Evolutionary conservation across 345 rosid genomes (phyloP).

Genomic region (Isatis tinctoria): DNA sequence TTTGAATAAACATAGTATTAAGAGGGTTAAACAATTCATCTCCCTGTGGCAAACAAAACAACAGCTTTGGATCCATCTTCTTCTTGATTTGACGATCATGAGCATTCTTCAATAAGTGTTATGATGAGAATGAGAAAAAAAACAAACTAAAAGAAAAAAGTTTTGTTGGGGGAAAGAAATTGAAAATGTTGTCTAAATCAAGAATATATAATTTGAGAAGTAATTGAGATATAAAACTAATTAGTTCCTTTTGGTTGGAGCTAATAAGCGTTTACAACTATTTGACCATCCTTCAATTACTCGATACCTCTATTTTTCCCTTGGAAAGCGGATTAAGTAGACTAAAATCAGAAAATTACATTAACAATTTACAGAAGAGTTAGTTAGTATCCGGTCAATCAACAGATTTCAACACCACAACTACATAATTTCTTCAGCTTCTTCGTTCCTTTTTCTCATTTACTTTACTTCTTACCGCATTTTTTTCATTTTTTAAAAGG

Average conservation of each 20-base stretch:
- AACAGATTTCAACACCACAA: neutral
- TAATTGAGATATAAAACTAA: neutral
- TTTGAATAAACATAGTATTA: slow-evolving; percentile 53
- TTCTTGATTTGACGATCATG: slow-evolving; percentile 29
- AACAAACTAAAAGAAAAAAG: neutral
- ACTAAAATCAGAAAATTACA: neutral
- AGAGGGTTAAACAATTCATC: slow-evolving; percentile 62
- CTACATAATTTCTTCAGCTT: neutral
- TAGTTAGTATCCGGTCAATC: neutral
- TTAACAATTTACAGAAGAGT: neutral
- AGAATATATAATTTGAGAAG: slow-evolving; percentile 1
- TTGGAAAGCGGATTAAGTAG: slow-evolving; percentile 7
- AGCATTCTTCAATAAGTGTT: slow-evolving; percentile 27
- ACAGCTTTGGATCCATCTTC: slow-evolving; percentile 33
- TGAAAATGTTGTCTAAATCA: slow-evolving; percentile 7
- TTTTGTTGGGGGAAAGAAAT: neutral
- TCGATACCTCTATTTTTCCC: slow-evolving; percentile 24
- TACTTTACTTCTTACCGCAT: neutral
- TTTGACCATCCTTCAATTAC: slow-evolving; percentile 21
- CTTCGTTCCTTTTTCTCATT: neutral
- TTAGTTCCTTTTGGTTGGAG: slow-evolving; percentile 12
- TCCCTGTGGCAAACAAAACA: slow-evolving; percentile 34
- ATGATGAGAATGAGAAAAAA: neutral
- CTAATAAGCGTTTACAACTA: slow-evolving; percentile 9
- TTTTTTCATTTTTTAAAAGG: neutral